Base-by-base conservation (phyloP, 2,329 filamentous ascomycete species). In the Pyricularia sp. region DNA sequence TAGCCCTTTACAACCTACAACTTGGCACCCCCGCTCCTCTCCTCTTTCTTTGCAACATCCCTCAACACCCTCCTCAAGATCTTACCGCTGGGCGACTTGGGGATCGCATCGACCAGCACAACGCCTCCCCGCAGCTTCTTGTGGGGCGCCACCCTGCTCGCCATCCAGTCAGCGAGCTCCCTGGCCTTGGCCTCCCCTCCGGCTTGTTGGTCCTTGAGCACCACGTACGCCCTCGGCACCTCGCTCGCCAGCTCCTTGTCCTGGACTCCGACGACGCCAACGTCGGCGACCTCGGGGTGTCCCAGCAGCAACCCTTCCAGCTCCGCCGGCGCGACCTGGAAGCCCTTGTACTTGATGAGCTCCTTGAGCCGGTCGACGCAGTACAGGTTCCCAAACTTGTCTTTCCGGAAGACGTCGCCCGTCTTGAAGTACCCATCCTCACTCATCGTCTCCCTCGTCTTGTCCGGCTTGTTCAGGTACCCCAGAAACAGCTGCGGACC, bases 361-460 rank as follows among this genome's bases (percentile, higher is more conserved):
- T 88, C 86, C 81, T 92, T 93, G 50, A 93, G 83, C 7, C 93
- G 90, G 76, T 97, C 94, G 0, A 94, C 97, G 76, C 97, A 94
- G 81, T 89, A 97, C 74, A 96, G 92, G 75, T 96, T 92, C 33
- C 91, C 91, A 66, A 91, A 84, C 64, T 85, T 81, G 75, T 97
- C 92, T 74, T 92, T 87, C 72, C 92, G 89, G 4, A 92, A 92
- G 30, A 97, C 88, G 74, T 97, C 94, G 1, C 94, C 94, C 0
- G 94, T 97, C 78, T 90, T 94, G 84, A 97, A 97, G 82, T 89
- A 97, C 0, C 92, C 92, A 28, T 67, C 65, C 0, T 81, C 73
- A 2, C 90, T 91, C 71, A 95, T 88, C 0, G 90, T 88, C 64
- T 92, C 88, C 2, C 81, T 82, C 2, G 92, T 93, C 2, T 89